These are phyloP conservation scores for Phaeotremella skinneri DNA, from an alignment of 768 basidiomycete genomes.

Conservation along the genomic window DNA sequence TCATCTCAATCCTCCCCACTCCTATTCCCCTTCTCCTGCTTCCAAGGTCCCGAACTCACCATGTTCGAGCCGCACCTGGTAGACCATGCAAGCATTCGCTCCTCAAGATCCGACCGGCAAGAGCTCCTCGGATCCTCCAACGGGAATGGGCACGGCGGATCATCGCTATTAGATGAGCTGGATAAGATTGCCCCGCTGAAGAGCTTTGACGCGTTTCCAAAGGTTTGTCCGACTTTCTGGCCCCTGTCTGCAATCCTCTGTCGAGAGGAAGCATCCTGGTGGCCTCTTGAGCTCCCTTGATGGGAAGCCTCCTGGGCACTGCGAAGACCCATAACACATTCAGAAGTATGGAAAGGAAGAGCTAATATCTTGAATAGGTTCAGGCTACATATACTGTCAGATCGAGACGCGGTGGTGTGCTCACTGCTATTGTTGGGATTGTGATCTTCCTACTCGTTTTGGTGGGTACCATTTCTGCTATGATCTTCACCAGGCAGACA, in stretches of 20 bases:
- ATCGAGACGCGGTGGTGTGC: slow-evolving; percentile 44
- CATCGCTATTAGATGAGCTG: slow-evolving; percentile 45
- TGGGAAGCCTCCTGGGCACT: too few species aligned
- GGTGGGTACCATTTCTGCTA: slow-evolving; percentile 17
- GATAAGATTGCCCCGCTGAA: slow-evolving; percentile 50
- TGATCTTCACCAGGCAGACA: neutral
- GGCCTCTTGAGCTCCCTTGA: too few species aligned
- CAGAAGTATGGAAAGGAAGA: too few species aligned
- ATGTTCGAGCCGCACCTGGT: slow-evolving; percentile 50
- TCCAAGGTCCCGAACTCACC: too few species aligned
- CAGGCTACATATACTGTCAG: slow-evolving; percentile 46
- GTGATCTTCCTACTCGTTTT: slow-evolving; percentile 48
- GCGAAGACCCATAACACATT: too few species aligned
- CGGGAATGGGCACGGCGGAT: slow-evolving; percentile 7
- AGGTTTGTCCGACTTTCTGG: slow-evolving; percentile 24
- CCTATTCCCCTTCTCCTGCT: too few species aligned
- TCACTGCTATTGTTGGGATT: slow-evolving; percentile 41
- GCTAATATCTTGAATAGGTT: too few species aligned
- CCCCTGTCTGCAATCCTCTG: too few species aligned
- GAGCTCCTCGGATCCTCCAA: slow-evolving; percentile 13
- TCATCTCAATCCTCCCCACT: too few species aligned
- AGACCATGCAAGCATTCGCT: slow-evolving; percentile 18
- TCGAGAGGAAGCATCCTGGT: too few species aligned
- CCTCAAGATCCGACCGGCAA: neutral
- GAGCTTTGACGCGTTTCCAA: slow-evolving; percentile 51